Evolutionary conservation across 306 rosid species (phyloP), one percentile per base, ranked within the genome.

Genomic region (Psophocarpus tetragonolobus): DNA sequence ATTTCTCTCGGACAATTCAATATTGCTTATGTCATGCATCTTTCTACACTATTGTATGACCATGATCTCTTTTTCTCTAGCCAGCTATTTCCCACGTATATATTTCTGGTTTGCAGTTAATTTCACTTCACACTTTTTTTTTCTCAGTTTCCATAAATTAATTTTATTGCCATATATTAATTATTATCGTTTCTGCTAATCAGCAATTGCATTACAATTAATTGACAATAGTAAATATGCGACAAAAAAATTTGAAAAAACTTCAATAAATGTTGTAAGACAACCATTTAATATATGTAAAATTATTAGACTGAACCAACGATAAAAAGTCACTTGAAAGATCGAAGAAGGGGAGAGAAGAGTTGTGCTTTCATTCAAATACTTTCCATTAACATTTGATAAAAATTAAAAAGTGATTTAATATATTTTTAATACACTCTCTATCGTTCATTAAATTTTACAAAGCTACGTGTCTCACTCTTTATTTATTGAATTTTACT

Each of bases 1-100:
- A 6, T 39, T 81, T 83, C 73, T 71, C 23, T 33, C 13, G 41
- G 68, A 84, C 81, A 81, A 81, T 78, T 77, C 38, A 71, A 54
- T 71, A 26, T 33, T 76, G 86, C 90, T 72, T 81, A 61, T 66
- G 85, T 84, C 87, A 89, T 78, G 5, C 47, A 30, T 48, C 51
- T 36, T 24, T 62, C 3, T 57, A 21, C 83, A 23, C 5, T 70
- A 30, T 70, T 23, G n/a, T n/a, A n/a, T 60, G 36, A 67, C 53
- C 51, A 3, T 41, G 0, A n/a, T 68, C 74, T 30, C 36, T 58
- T 35, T 1, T 41, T 33, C 6, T 1, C 74, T 56, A 18, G 17
- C 77, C 58, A 14, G 14, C 74, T 36, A 58, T 33, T 71, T 66
- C 18, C 15, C 44, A 15, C 32, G n/a, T n/a, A 3, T 24, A 1